phyloP scores from a whole-genome alignment of 805 yeast genomes.

The Yarrowia keelungensis region DNA sequence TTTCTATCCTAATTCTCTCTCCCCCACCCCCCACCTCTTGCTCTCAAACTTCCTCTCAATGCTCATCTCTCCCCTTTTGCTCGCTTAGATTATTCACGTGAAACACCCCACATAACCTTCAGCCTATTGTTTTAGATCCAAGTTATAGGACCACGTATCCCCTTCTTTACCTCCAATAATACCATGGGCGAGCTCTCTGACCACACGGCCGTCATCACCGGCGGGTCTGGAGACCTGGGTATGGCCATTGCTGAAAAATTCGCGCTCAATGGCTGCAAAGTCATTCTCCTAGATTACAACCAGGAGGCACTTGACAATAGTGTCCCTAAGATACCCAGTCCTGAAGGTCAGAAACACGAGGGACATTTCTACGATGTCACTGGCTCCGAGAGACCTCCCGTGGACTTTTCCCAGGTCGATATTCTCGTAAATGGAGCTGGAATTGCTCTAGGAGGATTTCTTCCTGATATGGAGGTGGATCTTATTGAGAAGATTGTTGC shows the following conservation, averaged over 20 bases:
- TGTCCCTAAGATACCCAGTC: background rate
- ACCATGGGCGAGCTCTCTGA: slow-evolving; percentile 24
- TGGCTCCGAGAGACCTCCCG: background rate
- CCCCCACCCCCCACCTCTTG: no score
- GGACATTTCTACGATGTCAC: slow-evolving; percentile 26
- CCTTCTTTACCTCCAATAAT: background rate
- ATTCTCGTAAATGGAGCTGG: slow-evolving; percentile 67
- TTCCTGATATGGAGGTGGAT: slow-evolving; percentile 53
- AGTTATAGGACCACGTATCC: no score
- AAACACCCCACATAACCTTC: no score
- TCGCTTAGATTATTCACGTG: no score
- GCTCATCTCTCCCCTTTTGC: no score
- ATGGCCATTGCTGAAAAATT: slow-evolving; percentile 59
- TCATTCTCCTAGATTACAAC: slow-evolving; percentile 62
- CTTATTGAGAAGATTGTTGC: slow-evolving; percentile 58
- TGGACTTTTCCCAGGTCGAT: slow-evolving; percentile 45
- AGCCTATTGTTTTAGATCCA: no score
- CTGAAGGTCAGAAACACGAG: slow-evolving; percentile 15
- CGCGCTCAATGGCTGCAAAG: slow-evolving; percentile 59
- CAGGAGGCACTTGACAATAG: slow-evolving; percentile 49
- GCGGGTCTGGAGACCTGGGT: slow-evolving; percentile 76
- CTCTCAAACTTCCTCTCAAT: no score
- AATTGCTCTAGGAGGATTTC: slow-evolving; percentile 60
- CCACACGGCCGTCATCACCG: slow-evolving; percentile 56
- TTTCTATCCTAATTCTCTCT: no score